Conservation (phyloP, 495 filamentous ascomycete genomes). For the Darksidea phi region DNA sequence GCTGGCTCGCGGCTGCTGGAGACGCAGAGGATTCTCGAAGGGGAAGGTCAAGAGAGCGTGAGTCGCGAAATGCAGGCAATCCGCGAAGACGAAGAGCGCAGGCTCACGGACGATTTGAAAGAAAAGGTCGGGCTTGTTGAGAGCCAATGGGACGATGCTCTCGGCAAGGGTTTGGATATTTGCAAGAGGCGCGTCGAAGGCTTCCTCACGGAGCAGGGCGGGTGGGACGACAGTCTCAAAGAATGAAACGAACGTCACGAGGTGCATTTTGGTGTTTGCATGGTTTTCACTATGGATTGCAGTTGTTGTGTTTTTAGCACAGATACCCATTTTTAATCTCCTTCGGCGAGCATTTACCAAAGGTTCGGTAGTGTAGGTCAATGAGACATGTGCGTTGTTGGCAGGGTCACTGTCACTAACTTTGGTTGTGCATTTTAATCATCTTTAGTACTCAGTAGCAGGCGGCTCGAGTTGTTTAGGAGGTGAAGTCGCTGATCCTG, state of each 20-base stretch:
- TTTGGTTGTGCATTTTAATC: too few species aligned
- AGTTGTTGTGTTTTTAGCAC: slow-evolving; percentile 3
- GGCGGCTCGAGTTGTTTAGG: too few species aligned
- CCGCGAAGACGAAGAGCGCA: slow-evolving; percentile 60
- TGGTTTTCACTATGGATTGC: neutral
- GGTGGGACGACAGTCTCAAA: slow-evolving; percentile 47
- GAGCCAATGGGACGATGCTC: slow-evolving; percentile 74
- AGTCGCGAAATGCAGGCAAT: slow-evolving; percentile 59
- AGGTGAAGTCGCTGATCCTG: too few species aligned
- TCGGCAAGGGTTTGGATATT: slow-evolving; percentile 59
- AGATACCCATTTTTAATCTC: slow-evolving; percentile 10
- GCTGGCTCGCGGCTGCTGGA: slow-evolving; percentile 58
- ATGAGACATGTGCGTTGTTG: too few species aligned
- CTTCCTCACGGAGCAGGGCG: slow-evolving; percentile 38
- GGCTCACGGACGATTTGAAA: slow-evolving; percentile 81
- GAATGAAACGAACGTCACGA: slow-evolving; percentile 29
- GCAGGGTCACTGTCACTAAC: too few species aligned
- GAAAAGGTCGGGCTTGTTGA: slow-evolving; percentile 88
- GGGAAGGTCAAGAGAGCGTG: slow-evolving; percentile 53
- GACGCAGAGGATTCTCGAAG: slow-evolving; percentile 57
- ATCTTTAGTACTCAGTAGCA: too few species aligned
- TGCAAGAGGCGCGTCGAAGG: slow-evolving; percentile 50
- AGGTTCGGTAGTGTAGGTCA: too few species aligned
- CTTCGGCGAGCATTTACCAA: neutral
- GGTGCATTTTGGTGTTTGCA: neutral